Evolutionary conservation across 2,329 filamentous ascomycete species (phyloP).

Genomic region (Ascochyta koolunga): DNA sequence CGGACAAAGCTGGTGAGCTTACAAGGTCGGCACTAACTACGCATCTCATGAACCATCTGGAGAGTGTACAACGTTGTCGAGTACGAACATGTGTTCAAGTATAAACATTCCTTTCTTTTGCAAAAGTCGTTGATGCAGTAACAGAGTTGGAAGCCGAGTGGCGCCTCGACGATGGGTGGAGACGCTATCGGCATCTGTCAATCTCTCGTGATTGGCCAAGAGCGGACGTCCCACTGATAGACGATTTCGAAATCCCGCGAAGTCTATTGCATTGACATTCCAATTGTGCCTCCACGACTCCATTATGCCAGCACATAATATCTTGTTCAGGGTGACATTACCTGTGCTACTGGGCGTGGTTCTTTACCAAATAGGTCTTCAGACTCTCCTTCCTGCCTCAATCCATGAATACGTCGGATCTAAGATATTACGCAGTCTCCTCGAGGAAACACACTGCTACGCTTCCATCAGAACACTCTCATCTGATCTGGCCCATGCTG

Average conservation of each 20-base stretch:
- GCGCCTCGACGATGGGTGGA: not conserved
- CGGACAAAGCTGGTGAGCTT: not conserved
- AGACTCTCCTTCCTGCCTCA: slow-evolving; percentile 21
- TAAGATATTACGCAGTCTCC: slow-evolving; percentile 31
- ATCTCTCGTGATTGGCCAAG: slow-evolving; percentile 10
- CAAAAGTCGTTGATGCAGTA: not conserved
- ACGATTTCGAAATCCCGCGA: slow-evolving; percentile 7
- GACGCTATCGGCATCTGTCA: not conserved
- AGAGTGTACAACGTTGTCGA: not conserved
- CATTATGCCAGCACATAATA: slow-evolving; percentile 30
- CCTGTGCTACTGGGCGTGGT: slow-evolving; percentile 36
- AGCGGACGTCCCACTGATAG: slow-evolving; percentile 12
- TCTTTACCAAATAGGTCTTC: slow-evolving; percentile 36
- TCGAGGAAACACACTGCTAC: slow-evolving; percentile 51
- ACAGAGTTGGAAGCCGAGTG: not conserved
- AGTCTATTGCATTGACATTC: slow-evolving; percentile 1
- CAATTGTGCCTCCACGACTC: slow-evolving; percentile 2
- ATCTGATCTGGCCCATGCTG: slow-evolving; percentile 41
- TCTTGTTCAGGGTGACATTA: slow-evolving; percentile 31
- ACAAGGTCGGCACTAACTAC: slow-evolving; percentile 2
- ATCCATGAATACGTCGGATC: slow-evolving; percentile 25
- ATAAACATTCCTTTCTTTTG: not conserved
- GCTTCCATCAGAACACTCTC: slow-evolving; percentile 54
- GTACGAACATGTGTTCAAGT: not conserved
- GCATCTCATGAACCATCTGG: not conserved